A percentile compares a stretch with the other conserved stretches of the same genome.
These are phyloP conservation scores for Clarireedia hainanense DNA, from an alignment of 2,329 filamentous ascomycete species.

Conservation along the genomic window DNA sequence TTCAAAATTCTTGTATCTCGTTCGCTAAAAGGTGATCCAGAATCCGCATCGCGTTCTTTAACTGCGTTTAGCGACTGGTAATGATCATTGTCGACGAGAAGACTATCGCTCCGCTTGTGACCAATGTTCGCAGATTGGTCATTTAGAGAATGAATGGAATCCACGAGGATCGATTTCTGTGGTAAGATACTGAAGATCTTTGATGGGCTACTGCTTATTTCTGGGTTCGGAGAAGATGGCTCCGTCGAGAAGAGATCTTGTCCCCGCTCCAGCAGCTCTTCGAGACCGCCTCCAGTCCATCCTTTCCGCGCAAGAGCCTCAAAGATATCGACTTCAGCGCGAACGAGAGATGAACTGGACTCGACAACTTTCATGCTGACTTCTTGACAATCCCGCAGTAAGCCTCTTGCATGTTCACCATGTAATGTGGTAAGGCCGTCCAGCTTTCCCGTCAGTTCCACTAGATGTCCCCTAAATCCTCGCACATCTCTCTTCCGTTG, in stretches of 20 bases:
- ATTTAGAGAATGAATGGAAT: conserved; percentile 33
- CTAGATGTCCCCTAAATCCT: conserved; percentile 54
- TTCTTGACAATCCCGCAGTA: conserved; percentile 57
- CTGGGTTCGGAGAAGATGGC: conserved; percentile 29
- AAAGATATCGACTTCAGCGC: conserved; percentile 64
- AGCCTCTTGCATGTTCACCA: conserved; percentile 49
- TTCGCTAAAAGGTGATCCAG: conserved; percentile 47
- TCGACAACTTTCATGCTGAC: conserved; percentile 56
- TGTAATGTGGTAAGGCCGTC: conserved; percentile 56
- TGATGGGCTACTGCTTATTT: conserved; percentile 27
- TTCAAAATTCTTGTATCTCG: conserved; percentile 34
- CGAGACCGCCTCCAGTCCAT: conserved; percentile 58
- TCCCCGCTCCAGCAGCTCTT: conserved; percentile 57
- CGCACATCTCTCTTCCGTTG: conserved; percentile 54
- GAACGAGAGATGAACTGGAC: conserved; percentile 55
- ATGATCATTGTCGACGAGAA: conserved; percentile 43
- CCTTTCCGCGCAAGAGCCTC: conserved; percentile 59
- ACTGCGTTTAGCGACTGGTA: conserved; percentile 52
- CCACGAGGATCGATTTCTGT: conserved; percentile 55
- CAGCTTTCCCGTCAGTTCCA: conserved; percentile 52
- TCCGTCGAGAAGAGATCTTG: conserved; percentile 50
- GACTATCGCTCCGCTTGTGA: conserved; percentile 45
- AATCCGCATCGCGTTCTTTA: conserved; percentile 28
- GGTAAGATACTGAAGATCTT: conserved; percentile 59
- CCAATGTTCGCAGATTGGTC: conserved; percentile 18